Evolutionary conservation across 257 asterid genomes (phyloP).

Genomic region (Mitragyna speciosa): DNA sequence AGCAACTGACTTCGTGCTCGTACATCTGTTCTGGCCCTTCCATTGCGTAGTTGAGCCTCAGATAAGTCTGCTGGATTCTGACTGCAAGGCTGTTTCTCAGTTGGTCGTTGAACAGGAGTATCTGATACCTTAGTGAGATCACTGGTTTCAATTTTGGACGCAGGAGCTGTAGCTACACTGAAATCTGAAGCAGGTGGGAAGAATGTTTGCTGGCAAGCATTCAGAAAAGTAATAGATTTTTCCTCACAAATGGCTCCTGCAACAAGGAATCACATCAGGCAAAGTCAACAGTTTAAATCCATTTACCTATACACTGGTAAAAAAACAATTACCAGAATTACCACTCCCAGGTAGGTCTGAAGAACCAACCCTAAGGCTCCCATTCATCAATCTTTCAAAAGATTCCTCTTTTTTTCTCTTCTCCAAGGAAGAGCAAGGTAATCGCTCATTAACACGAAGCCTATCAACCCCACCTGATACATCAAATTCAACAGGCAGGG

Average conservation of each 20-base stretch:
- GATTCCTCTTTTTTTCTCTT: conserved; percentile 46
- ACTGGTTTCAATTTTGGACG: conserved; percentile 47
- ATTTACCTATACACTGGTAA: background rate
- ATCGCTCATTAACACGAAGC: conserved; percentile 42
- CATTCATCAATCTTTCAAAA: conserved; percentile 46
- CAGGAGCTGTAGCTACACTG: conserved; percentile 33
- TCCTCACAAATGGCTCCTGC: conserved; percentile 59
- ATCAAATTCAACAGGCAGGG: conserved; percentile 49
- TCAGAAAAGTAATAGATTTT: conserved; percentile 37
- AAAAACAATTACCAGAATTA: conserved; percentile 47
- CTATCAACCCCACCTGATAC: conserved; percentile 46
- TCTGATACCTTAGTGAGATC: conserved; percentile 37
- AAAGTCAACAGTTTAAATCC: background rate
- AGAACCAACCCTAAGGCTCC: conserved; percentile 49
- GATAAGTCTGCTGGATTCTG: conserved; percentile 44
- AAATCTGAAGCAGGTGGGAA: conserved; percentile 39
- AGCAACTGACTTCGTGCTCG: conserved; percentile 61
- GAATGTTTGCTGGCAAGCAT: conserved; percentile 34
- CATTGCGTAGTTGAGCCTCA: conserved; percentile 49
- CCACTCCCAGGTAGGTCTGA: conserved; percentile 51
- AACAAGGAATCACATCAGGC: conserved; percentile 14
- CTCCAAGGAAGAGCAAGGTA: conserved; percentile 42
- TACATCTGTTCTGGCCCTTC: conserved; percentile 51
- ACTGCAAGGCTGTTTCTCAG: conserved; percentile 43
- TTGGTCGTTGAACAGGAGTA: conserved; percentile 31